These are phyloP conservation scores for Aspergillus olivimuriae DNA, from an alignment of 495 filamentous ascomycete species.

Conservation along the genomic window DNA sequence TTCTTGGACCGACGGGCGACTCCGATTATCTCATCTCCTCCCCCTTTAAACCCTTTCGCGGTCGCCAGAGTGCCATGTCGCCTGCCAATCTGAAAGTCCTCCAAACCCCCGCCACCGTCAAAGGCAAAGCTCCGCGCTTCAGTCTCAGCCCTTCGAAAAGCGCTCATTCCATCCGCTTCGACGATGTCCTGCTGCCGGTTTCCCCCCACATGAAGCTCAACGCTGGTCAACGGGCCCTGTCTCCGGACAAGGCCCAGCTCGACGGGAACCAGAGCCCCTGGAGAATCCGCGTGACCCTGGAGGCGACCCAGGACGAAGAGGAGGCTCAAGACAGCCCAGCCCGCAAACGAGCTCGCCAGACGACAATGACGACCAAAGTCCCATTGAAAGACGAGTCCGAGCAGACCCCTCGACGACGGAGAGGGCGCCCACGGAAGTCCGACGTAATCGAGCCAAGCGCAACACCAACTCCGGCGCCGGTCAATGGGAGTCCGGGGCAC, in stretches of 20 bases:
- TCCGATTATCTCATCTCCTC: constrained; percentile 41
- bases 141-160: constrained; percentile 35
- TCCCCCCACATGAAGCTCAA: constrained; percentile 33
- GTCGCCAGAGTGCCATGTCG: constrained; percentile 41
- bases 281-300: constrained; percentile 52
- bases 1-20: constrained; percentile 41
- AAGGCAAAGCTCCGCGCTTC: constrained; percentile 29
- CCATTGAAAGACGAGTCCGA: constrained; percentile 46
- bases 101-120: constrained; percentile 23
- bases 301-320: constrained; percentile 49
- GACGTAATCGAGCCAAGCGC: constrained; percentile 19
- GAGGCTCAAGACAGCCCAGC: constrained; percentile 27
- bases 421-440: constrained; percentile 44
- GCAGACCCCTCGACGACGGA: constrained; percentile 30
- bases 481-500: constrained; percentile 29
- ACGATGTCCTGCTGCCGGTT: constrained; percentile 40
- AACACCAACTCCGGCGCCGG: constrained; percentile 20
- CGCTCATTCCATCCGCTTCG: constrained; percentile 39
- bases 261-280: constrained; percentile 46
- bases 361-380: constrained; percentile 45
- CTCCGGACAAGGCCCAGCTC: constrained; percentile 30
- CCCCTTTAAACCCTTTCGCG: constrained; percentile 33
- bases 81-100: constrained; percentile 27
- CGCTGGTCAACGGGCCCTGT: constrained; percentile 26
- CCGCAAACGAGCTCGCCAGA: constrained; percentile 30